phyloP scores from a whole-genome alignment of 306 rosid genomes.

The Castanospermum australe region DNA sequence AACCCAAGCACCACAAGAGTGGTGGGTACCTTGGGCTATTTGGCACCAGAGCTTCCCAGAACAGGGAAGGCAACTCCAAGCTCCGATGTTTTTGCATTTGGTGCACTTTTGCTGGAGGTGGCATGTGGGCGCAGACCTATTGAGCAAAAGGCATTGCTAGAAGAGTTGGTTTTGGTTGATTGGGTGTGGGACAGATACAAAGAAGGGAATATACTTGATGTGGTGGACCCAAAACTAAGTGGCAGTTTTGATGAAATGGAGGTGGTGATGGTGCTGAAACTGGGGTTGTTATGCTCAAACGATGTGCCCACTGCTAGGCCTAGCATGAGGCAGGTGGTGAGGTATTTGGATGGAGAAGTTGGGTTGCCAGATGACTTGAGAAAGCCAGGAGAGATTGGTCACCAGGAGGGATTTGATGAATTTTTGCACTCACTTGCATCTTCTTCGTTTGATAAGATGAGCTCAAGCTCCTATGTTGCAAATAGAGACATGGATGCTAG shows the following conservation, averaged over 20 bases:
- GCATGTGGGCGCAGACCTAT: constrained; percentile 75
- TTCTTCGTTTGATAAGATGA: constrained; percentile 54
- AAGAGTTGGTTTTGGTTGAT: constrained; percentile 71
- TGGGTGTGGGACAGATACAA: constrained; percentile 73
- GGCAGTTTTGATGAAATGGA: constrained; percentile 50
- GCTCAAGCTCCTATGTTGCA: constrained; percentile 39
- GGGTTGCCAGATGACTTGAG: constrained; percentile 44
- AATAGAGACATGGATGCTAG: constrained; percentile 41
- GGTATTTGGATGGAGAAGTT: constrained; percentile 67
- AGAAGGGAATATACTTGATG: constrained; percentile 49
- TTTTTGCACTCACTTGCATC: constrained; percentile 61
- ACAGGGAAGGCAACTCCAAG: constrained; percentile 74
- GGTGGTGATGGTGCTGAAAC: constrained; percentile 51
- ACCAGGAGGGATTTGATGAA: constrained; percentile 63
- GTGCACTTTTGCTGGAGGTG: constrained; percentile 76
- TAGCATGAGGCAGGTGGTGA: constrained; percentile 58
- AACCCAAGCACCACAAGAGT: constrained; percentile 77
- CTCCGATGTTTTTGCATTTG: constrained; percentile 76
- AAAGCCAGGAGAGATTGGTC: constrained; percentile 34
- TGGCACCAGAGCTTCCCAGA: constrained; percentile 80
- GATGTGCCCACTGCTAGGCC: constrained; percentile 54
- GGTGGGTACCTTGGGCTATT: constrained; percentile 79
- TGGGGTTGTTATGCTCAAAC: constrained; percentile 72
- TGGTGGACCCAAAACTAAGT: constrained; percentile 51
- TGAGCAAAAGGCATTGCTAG: constrained; percentile 55